phyloP scores from a whole-genome alignment of 345 rosid genomes.

The Hibiscus tridactylites region DNA sequence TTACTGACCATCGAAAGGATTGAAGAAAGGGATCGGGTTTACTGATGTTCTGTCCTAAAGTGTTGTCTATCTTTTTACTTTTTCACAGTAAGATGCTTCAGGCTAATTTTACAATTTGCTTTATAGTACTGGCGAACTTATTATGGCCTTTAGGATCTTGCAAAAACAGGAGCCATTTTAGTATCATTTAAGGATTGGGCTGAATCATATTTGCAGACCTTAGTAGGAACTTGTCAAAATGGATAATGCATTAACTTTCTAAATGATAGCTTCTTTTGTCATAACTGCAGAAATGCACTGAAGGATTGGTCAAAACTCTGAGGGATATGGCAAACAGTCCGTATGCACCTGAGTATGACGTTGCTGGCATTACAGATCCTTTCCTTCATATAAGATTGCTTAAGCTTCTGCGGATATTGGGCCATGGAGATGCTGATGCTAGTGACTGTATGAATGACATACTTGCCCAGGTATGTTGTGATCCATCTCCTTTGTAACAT shows the following conservation, averaged over 20 bases:
- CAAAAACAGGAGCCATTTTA: not conserved
- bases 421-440: conserved; percentile 92
- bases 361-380: conserved; percentile 97
- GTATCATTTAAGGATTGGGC: not conserved
- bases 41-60: not conserved
- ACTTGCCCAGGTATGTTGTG: conserved; percentile 81
- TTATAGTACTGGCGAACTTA: conserved; percentile 7
- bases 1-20: not conserved
- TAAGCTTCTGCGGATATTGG: conserved; percentile 72
- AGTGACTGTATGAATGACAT: conserved; percentile 98
- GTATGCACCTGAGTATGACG: conserved; percentile 95
- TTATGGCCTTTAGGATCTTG: conserved; percentile 2
- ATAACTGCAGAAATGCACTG: conserved; percentile 70
- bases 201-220: not conserved
- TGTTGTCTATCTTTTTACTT: not conserved
- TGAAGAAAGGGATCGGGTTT: not conserved
- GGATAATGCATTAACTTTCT: not conserved
- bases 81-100: not conserved
- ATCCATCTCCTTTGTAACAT: not conserved
- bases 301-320: conserved; percentile 76
- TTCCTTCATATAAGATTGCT: conserved; percentile 97
- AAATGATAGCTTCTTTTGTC: conserved; percentile 12
- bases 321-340: conserved; percentile 87
- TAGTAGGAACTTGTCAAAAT: not conserved
- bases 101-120: conserved; percentile 6